Evolutionary conservation across 2,329 filamentous ascomycete genomes (phyloP), one percentile per base, ranked within the genome.

Genomic region (Bipolaris victoriae): DNA sequence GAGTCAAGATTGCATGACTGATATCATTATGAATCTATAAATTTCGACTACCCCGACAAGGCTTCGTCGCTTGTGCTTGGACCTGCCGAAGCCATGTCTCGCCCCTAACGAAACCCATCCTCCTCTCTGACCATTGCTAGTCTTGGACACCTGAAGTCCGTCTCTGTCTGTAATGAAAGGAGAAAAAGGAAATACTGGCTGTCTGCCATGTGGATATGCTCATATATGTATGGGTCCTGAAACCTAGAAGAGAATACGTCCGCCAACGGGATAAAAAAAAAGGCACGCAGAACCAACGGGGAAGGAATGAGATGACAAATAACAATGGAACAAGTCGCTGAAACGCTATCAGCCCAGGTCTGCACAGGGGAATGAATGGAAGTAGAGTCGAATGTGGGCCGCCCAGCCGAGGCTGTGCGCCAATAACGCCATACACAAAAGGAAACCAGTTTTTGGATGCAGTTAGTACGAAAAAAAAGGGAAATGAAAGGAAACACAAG

Each of bases 301-400:
- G 16, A 45, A 45, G 31, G 18, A 52, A 33, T 52, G 51, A 54
- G 26, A 43, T 54, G 44, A 24, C 45, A 64, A 55, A 62, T 57
- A 57, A 41, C 20, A 52, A 55, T 58, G 52, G 62, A 69, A 67
- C 65, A 68, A 64, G 58, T 62, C 67, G 70, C 71, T 72, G 64
- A 67, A 41, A 74, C 70, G 72, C 72, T 73, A 70, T 67, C 63
- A 71, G 65, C 63, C 63, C 64, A 41, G 54, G 55, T 54, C 57
- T 64, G 55, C 29, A 46, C 48, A 63, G 26, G 9, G 35, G 35
- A 50, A 65, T 58, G 26, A 29, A 50, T 47, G 24, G 52, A 57
- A 45, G 41, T 51, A 56, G 54, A 58, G 55, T 49, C 37, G 44
- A 47, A 56, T 61, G 57, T 55, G 48, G 49, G 26, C 50, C 57